phyloP scores from a whole-genome alignment of 306 rosid species.

The Styphnolobium japonicum region DNA sequence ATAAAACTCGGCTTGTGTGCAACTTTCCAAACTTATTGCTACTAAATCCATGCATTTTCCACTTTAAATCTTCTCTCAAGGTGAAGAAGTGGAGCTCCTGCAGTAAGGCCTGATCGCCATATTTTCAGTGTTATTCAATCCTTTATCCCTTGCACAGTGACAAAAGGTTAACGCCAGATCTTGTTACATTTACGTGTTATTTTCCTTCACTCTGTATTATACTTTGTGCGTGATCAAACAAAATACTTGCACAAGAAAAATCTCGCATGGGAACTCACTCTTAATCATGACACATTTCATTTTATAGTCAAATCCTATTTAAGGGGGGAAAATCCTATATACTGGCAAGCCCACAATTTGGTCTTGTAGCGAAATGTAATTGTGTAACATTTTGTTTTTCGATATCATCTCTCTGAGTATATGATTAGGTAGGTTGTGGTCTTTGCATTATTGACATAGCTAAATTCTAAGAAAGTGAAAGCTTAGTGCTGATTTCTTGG shows the following conservation, averaged over 20 bases:
- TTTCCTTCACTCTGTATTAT: constrained; percentile 2
- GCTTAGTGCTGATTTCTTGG: constrained; percentile 62
- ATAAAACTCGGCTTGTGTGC: not conserved
- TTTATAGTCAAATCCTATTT: not conserved
- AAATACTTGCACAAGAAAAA: not conserved
- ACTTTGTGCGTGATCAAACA: not conserved
- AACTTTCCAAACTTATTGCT: not conserved
- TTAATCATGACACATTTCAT: not conserved
- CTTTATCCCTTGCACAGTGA: not conserved
- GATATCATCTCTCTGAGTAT: constrained; percentile 1
- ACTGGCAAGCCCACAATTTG: constrained; percentile 12
- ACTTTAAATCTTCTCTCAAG: not conserved
- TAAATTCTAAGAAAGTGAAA: constrained; percentile 58
- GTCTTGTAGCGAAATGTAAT: not conserved
- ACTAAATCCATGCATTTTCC: not conserved
- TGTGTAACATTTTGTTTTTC: constrained; percentile 1
- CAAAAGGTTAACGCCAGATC: not conserved
- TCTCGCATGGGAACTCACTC: not conserved
- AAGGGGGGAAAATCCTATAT: not conserved
- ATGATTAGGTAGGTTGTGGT: constrained; percentile 21
- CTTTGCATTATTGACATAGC: constrained; percentile 18
- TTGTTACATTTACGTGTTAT: not conserved
- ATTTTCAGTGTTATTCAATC: not conserved
- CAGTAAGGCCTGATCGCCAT: not conserved
- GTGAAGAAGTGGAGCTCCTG: not conserved